Evolutionary conservation across 805 yeast genomes (phyloP).

Genomic region (Ogataea trehalophila): DNA sequence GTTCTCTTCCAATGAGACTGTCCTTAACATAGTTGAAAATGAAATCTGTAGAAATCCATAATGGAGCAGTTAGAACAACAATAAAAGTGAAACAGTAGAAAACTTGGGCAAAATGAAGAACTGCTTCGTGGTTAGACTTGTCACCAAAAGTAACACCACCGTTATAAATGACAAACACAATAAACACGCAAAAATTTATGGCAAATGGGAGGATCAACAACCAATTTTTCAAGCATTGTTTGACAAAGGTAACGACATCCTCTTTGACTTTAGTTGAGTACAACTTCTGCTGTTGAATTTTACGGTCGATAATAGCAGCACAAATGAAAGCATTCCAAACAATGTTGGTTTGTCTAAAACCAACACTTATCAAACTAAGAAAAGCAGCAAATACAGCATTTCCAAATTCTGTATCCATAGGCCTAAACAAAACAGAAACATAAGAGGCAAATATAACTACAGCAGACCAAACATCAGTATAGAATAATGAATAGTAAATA

Average conservation of each 20-base stretch:
- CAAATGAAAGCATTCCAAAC: conserved; percentile 72
- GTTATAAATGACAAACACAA: conserved; percentile 54
- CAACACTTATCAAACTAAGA: conserved; percentile 57
- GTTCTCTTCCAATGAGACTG: conserved; percentile 22
- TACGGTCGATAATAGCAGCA: conserved; percentile 49
- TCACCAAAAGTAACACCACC: conserved; percentile 92
- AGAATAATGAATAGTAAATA: conserved; percentile 71
- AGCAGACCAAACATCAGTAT: conserved; percentile 93
- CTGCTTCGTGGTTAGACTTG: conserved; percentile 72
- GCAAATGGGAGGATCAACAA: conserved; percentile 43
- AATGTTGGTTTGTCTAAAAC: conserved; percentile 88
- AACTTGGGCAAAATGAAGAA: conserved; percentile 72
- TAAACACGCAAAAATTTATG: conserved; percentile 49
- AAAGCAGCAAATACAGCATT: conserved; percentile 41
- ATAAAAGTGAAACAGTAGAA: conserved; percentile 72
- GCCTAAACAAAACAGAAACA: conserved; percentile 37
- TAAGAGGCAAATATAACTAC: conserved; percentile 56
- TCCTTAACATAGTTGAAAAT: conserved; percentile 36
- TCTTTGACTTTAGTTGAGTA: conserved; percentile 24
- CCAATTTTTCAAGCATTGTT: conserved; percentile 30
- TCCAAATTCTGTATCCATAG: conserved; percentile 13
- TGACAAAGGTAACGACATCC: conserved; percentile 20
- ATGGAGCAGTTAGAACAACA: conserved; percentile 63
- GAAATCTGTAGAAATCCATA: conserved; percentile 52
- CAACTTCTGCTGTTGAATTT: conserved; percentile 31